Evolutionary conservation across 306 rosid genomes (phyloP).

Genomic region (Cicer arietinum): DNA sequence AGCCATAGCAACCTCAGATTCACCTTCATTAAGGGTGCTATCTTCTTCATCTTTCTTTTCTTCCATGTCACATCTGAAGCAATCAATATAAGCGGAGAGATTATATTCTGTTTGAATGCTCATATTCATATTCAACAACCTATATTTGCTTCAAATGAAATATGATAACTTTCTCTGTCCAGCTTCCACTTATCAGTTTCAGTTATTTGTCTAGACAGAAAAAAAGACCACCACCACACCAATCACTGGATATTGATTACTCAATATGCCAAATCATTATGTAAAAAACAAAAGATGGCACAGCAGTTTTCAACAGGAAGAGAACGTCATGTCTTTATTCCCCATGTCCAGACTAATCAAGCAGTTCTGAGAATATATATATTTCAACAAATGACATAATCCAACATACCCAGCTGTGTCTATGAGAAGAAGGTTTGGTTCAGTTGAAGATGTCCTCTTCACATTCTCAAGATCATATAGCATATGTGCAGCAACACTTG

Average conservation of each 20-base stretch:
- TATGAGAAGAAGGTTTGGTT: conserved; percentile 87
- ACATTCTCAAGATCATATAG: conserved; percentile 81
- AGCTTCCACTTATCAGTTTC: conserved; percentile 22
- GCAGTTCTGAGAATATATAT: conserved; percentile 31
- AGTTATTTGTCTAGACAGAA: conserved; percentile 13
- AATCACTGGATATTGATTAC: conserved; percentile 21
- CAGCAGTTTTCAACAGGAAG: conserved; percentile 9
- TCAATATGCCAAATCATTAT: conserved; percentile 35
- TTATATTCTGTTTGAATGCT: conserved; percentile 23
- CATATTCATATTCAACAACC: conserved; percentile 16
- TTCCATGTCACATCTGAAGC: conserved; percentile 92
- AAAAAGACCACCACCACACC: background rate
- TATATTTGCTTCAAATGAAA: conserved; percentile 28
- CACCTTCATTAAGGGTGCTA: conserved; percentile 96
- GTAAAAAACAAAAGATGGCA: conserved; percentile 13
- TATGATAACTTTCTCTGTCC: conserved; percentile 16
- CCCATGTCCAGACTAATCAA: conserved; percentile 20
- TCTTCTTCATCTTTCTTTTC: conserved; percentile 99
- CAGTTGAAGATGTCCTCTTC: conserved; percentile 81
- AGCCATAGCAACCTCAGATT: conserved; percentile 86
- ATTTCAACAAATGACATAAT: conserved; percentile 30
- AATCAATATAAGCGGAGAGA: conserved; percentile 42
- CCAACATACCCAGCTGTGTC: conserved; percentile 91
- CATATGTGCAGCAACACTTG: conserved; percentile 88
- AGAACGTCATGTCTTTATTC: conserved; percentile 25